Percentiles rank a stretch among this genome's conserved stretches.
phyloP scores from a whole-genome alignment of 371 early-diverging fungal species.

The Mucor mucedo region DNA sequence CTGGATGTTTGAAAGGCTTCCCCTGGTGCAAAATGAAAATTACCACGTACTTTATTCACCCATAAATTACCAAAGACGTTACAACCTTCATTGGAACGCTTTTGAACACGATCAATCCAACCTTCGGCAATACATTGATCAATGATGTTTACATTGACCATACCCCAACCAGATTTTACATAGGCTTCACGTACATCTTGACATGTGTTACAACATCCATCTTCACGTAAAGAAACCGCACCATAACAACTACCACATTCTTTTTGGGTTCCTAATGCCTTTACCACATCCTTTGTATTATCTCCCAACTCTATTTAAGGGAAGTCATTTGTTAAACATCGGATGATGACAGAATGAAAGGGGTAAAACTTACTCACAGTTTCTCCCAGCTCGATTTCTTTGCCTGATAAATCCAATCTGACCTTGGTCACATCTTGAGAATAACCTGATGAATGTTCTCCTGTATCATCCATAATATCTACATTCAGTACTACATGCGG shows the following conservation, averaged over 20 bases:
- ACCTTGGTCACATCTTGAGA: conserved; percentile 83
- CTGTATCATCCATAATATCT: conserved; percentile 95
- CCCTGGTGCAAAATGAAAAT: conserved; percentile 94
- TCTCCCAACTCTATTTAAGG: conserved; percentile 63
- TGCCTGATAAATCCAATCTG: conserved; percentile 74
- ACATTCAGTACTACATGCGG: conserved; percentile 73
- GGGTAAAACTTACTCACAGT: conserved; percentile 45
- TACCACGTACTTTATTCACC: conserved; percentile 92
- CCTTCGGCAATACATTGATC: conserved; percentile 94
- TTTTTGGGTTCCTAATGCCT: conserved; percentile 51
- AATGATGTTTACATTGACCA: conserved; percentile 70
- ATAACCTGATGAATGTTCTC: conserved; percentile 63
- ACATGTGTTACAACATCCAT: conserved; percentile 95
- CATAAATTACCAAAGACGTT: conserved; percentile 79
- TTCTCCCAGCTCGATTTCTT: conserved; percentile 63
- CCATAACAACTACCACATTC: conserved; percentile 95
- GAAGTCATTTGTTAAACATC: neutral
- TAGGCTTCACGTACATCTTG: conserved; percentile 92
- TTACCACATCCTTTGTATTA: conserved; percentile 39
- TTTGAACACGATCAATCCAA: conserved; percentile 75
- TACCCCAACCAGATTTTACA: conserved; percentile 80
- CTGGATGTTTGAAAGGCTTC: conserved; percentile 77
- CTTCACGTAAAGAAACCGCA: conserved; percentile 59
- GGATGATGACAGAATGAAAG: neutral
- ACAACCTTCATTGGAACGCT: conserved; percentile 90